Evolutionary conservation across 2,329 filamentous ascomycete species (phyloP).

Genomic region (Penicillium sp.): DNA sequence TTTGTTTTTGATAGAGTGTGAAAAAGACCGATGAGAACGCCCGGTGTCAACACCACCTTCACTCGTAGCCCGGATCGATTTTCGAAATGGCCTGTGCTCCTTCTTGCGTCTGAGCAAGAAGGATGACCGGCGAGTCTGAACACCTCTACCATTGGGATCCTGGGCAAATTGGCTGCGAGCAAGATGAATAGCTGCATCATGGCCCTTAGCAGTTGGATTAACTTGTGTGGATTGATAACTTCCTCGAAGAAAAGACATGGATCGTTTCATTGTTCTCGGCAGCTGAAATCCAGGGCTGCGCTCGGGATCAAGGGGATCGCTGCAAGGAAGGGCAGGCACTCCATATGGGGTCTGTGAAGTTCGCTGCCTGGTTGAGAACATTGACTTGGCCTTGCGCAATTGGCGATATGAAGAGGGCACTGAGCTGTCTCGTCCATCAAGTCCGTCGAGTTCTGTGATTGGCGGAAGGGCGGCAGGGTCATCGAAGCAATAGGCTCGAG

Average conservation of each 20-base stretch:
- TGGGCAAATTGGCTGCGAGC: slow-evolving; percentile 43
- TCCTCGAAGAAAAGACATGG: slow-evolving; percentile 44
- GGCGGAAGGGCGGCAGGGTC: slow-evolving; percentile 25
- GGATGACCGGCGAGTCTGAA: slow-evolving; percentile 27
- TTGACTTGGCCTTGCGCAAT: slow-evolving; percentile 50
- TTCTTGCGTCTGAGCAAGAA: slow-evolving; percentile 26
- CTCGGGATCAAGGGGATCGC: slow-evolving; percentile 16
- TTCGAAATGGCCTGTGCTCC: slow-evolving; percentile 40
- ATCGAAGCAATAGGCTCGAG: slow-evolving; percentile 10
- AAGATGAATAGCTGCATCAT: slow-evolving; percentile 43
- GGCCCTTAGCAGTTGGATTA: slow-evolving; percentile 30
- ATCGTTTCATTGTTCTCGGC: slow-evolving; percentile 38
- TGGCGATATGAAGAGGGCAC: slow-evolving; percentile 49
- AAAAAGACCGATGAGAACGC: slow-evolving; percentile 37
- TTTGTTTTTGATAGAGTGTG: slow-evolving; percentile 43
- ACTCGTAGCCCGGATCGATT: slow-evolving; percentile 36
- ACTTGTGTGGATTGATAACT: slow-evolving; percentile 21
- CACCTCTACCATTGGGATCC: slow-evolving; percentile 19
- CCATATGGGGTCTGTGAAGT: slow-evolving; percentile 25
- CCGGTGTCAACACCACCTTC: slow-evolving; percentile 12
- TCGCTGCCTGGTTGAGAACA: slow-evolving; percentile 45
- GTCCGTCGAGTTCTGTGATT: slow-evolving; percentile 33
- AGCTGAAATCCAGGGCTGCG: slow-evolving; percentile 20
- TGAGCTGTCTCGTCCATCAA: slow-evolving; percentile 40
- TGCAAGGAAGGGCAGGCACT: slow-evolving; percentile 10